phyloP scores from a whole-genome alignment of 2,329 filamentous ascomycete genomes.

The Pseudogymnoascus sp. region DNA sequence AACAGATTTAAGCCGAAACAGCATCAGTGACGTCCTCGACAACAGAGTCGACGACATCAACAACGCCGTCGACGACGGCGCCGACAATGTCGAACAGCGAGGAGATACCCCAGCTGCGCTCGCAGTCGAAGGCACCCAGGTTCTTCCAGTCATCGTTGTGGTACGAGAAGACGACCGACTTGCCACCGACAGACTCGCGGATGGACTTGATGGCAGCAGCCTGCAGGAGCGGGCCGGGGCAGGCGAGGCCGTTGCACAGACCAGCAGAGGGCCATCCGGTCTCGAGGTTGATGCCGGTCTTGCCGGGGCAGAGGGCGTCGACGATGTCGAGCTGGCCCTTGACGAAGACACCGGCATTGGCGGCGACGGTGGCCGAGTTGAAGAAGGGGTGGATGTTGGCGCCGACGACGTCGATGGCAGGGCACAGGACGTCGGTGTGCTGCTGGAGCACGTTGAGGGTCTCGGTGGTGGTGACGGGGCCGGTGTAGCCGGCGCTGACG shows the following conservation, averaged over 20 bases:
- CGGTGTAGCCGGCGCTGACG: constrained; percentile 57
- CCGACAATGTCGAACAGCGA: constrained; percentile 15
- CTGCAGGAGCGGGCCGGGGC: constrained; percentile 62
- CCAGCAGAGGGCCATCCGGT: constrained; percentile 78
- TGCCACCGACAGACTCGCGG: constrained; percentile 52
- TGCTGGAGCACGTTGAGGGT: constrained; percentile 68
- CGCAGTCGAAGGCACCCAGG: constrained; percentile 58
- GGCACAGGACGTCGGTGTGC: constrained; percentile 56
- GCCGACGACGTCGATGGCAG: constrained; percentile 66
- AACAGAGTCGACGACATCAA: neutral
- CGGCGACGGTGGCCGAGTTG: constrained; percentile 59
- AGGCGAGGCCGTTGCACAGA: constrained; percentile 60
- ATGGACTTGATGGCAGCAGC: constrained; percentile 63
- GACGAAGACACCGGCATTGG: constrained; percentile 68
- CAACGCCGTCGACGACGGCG: neutral
- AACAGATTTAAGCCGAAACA: too few relatives aligned
- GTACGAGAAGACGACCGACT: constrained; percentile 75
- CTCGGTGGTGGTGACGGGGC: constrained; percentile 77
- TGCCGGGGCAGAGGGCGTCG: constrained; percentile 58
- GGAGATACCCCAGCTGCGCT: constrained; percentile 66
- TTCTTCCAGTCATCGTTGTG: constrained; percentile 77
- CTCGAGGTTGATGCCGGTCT: constrained; percentile 75
- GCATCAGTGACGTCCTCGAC: too few relatives aligned
- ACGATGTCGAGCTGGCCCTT: constrained; percentile 63
- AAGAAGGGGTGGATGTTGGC: constrained; percentile 94